Evolutionary conservation across 2,329 filamentous ascomycete species (phyloP).

Genomic region (Tolypocladium amazonense): DNA sequence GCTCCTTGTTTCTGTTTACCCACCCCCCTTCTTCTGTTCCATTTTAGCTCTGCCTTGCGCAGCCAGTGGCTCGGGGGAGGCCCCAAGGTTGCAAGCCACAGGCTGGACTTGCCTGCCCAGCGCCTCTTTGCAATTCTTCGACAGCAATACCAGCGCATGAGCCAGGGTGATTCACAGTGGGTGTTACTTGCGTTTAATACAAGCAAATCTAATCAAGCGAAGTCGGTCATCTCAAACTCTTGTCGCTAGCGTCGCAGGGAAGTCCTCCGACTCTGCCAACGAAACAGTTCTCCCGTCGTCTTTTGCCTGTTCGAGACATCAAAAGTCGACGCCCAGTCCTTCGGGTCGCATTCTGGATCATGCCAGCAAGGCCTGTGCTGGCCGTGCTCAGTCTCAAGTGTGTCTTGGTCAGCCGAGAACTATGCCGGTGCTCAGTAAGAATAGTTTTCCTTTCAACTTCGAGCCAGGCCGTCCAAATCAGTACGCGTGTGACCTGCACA

Average conservation of each 20-base stretch:
- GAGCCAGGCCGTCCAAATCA: too few species aligned
- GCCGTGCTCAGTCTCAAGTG: neutral
- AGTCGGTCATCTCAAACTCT: neutral
- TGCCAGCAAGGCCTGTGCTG: neutral
- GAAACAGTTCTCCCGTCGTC: neutral
- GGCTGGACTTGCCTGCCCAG: neutral
- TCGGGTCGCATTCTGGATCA: neutral
- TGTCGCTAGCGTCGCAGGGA: neutral
- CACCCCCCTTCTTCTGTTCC: neutral
- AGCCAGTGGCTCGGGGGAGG: neutral
- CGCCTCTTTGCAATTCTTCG: neutral
- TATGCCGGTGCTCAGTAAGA: neutral
- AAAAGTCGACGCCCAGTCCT: neutral
- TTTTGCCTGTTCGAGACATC: neutral
- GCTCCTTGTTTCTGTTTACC: neutral
- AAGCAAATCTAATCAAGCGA: neutral
- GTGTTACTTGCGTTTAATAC: neutral
- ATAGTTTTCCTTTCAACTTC: neutral
- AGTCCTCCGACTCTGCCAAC: neutral
- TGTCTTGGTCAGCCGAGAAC: neutral
- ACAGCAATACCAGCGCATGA: neutral
- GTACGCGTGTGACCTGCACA: neutral
- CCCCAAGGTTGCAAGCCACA: conserved; percentile 2
- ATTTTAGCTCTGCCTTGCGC: neutral
- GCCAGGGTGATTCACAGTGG: neutral